Evolutionary conservation across 305 asterid species (phyloP).

Genomic region (Plantago lanceolata): DNA sequence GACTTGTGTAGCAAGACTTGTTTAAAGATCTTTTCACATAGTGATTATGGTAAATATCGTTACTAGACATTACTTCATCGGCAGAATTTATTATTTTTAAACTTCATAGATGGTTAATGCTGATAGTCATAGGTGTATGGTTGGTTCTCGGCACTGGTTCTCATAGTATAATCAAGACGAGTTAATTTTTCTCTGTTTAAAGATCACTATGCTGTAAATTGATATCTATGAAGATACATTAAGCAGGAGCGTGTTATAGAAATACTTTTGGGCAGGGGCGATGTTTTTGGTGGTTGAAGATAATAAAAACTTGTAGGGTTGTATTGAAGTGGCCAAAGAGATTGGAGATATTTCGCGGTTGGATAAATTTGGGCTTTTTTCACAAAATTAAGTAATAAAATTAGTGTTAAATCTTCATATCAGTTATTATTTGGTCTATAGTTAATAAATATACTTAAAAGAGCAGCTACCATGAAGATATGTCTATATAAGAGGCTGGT

Average conservation of each 20-base stretch:
- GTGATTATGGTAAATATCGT: constrained; percentile 65
- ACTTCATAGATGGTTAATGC: constrained; percentile 1
- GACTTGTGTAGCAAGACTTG: constrained; percentile 64
- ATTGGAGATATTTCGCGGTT: background rate
- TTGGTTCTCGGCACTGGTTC: constrained; percentile 15
- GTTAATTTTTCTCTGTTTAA: background rate
- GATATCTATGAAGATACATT: background rate
- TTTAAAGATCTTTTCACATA: constrained; percentile 72
- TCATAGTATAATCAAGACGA: background rate
- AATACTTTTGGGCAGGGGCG: constrained; percentile 12
- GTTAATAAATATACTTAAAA: too few species aligned
- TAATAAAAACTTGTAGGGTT: constrained; percentile 4
- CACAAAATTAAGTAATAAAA: background rate
- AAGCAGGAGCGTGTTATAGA: constrained; percentile 15
- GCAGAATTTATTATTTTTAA: constrained; percentile 2
- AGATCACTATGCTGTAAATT: background rate
- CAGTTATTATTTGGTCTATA: too few species aligned
- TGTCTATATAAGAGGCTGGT: too few species aligned
- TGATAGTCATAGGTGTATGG: background rate
- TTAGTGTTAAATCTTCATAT: constrained; percentile 12
- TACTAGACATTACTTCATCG: constrained; percentile 10
- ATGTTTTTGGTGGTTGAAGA: background rate
- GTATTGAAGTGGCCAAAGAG: background rate
- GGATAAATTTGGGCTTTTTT: constrained; percentile 7
- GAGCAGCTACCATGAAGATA: too few species aligned